phyloP scores from a whole-genome alignment of 2,329 filamentous ascomycete genomes.

The Fusarium chaquense region DNA sequence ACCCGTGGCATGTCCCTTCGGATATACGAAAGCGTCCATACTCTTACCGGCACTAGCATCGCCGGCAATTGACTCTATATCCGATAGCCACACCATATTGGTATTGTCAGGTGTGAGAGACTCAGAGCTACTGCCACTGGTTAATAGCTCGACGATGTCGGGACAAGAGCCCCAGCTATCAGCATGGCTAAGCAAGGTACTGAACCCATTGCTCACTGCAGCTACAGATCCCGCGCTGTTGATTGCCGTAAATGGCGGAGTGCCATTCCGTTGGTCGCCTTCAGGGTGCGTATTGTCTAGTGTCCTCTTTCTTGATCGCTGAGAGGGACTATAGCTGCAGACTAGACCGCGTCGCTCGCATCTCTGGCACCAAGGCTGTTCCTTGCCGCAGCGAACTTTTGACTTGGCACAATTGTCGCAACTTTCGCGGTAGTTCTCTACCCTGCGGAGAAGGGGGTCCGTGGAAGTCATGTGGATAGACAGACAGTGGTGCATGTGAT shows the following conservation, averaged over 20 bases:
- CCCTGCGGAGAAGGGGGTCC: not conserved
- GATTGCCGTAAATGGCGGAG: not conserved
- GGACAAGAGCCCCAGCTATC: conserved; percentile 11
- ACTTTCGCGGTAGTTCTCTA: conserved; percentile 13
- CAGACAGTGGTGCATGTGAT: not conserved
- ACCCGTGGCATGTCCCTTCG: not conserved
- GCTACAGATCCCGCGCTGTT: not conserved
- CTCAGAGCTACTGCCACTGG: not conserved
- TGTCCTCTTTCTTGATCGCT: conserved; percentile 13
- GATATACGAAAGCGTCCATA: not conserved
- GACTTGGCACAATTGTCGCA: conserved; percentile 17
- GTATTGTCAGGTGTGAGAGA: conserved; percentile 6
- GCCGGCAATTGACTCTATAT: not conserved
- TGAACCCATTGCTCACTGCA: not conserved
- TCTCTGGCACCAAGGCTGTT: conserved; percentile 16
- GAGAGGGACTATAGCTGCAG: conserved; percentile 14
- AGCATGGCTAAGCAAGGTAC: not conserved
- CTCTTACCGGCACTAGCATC: not conserved
- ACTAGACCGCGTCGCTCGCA: not conserved
- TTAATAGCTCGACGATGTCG: conserved; percentile 7
- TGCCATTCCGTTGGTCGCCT: not conserved
- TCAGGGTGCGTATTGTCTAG: not conserved
- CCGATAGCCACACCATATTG: conserved; percentile 1
- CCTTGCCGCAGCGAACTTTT: conserved; percentile 14
- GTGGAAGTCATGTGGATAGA: conserved; percentile 1